Percentiles rank a stretch among this genome's conserved stretches.
Conservation (phyloP, 2,329 filamentous ascomycete species). For the Penicillium vulpinum region DNA sequence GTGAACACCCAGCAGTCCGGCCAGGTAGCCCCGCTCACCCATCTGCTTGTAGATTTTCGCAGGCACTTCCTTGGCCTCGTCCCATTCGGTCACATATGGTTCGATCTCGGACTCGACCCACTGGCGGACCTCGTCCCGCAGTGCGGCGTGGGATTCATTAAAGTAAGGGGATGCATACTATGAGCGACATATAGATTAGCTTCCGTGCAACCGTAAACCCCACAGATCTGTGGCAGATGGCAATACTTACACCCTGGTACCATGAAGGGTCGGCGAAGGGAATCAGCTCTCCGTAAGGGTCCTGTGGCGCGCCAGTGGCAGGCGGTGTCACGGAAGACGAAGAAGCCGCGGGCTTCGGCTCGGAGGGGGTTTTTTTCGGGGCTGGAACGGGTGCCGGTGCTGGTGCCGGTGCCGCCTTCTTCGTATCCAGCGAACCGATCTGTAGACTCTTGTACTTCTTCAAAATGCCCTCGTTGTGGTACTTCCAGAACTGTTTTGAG, state of each 20-base stretch:
- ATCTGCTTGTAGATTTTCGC: conserved; percentile 91
- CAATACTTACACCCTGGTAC: conserved; percentile 79
- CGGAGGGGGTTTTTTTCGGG: conserved; percentile 53
- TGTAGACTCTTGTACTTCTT: conserved; percentile 64
- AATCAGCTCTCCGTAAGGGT: conserved; percentile 81
- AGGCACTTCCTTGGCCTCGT: conserved; percentile 89
- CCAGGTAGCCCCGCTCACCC: conserved; percentile 85
- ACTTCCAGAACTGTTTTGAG: conserved; percentile 68
- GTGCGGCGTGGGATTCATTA: conserved; percentile 88
- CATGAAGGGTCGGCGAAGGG: conserved; percentile 90
- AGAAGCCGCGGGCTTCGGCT: conserved; percentile 53
- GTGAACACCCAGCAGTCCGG: conserved; percentile 78
- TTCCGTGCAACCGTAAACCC: not conserved
- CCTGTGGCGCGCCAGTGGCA: conserved; percentile 70
- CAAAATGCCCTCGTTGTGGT: conserved; percentile 61
- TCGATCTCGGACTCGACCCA: conserved; percentile 91
- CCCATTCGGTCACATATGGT: conserved; percentile 92
- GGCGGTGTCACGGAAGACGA: conserved; percentile 46
- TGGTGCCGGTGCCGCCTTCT: conserved; percentile 56
- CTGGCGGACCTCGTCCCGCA: conserved; percentile 85
- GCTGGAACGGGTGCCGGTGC: conserved; percentile 20
- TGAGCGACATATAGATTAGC: conserved; percentile 10
- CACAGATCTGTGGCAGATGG: not conserved
- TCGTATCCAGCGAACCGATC: conserved; percentile 77
- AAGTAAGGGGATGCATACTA: conserved; percentile 96